phyloP scores from a whole-genome alignment of 164 flowering plant genomes.

The Vitis vinifera region ASM3070453v1 NC_081816.1:7517001-7517500 shows the following conservation, averaged over 20 bases:
- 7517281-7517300: slow-evolving; percentile 95
- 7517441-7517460: neutral
- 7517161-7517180: neutral
- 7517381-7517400: neutral
- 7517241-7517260: slow-evolving; percentile 82
- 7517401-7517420: neutral
- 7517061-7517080: slow-evolving; percentile 88
- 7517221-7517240: neutral
- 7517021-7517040: slow-evolving; percentile 82
- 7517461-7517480: too few relatives aligned
- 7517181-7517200: neutral
- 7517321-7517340: slow-evolving; percentile 83
- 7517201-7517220: neutral
- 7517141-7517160: neutral
- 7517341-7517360: slow-evolving; percentile 93
- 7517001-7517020: slow-evolving; percentile 89
- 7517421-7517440: neutral
- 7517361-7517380: slow-evolving; percentile 3
- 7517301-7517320: slow-evolving; percentile 94
- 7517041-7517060: slow-evolving; percentile 69
- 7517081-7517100: slow-evolving; percentile 93
- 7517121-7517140: slow-evolving; percentile 54
- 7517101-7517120: slow-evolving; percentile 77
- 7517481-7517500: too few relatives aligned
- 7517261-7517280: slow-evolving; percentile 84